Conservation (phyloP, 2,329 filamentous ascomycete species). For the Ceratocystis cacaofunesta region DNA sequence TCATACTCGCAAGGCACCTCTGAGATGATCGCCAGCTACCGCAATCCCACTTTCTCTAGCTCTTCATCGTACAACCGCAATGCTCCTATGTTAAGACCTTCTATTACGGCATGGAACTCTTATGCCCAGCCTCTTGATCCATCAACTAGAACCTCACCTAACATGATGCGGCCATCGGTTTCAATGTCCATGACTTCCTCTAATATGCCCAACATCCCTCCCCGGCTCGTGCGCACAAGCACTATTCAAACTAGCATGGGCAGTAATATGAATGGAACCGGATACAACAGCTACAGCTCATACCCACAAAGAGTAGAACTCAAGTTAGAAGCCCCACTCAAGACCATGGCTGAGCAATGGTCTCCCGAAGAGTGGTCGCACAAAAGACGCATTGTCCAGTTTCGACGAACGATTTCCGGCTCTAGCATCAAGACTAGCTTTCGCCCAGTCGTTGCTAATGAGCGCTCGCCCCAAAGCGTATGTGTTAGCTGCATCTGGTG, state of each 20-base stretch:
- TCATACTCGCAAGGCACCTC: conserved; percentile 29
- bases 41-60: conserved; percentile 37
- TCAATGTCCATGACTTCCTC: conserved; percentile 32
- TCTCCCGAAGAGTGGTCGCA: conserved; percentile 63
- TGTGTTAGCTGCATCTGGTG: conserved; percentile 97
- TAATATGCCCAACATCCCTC: conserved; percentile 35
- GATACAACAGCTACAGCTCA: conserved; percentile 62
- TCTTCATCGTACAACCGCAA: conserved; percentile 28
- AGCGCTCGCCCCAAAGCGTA: conserved; percentile 69
- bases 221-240: conserved; percentile 42
- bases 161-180: conserved; percentile 21
- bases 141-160: conserved; percentile 26
- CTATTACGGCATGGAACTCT: conserved; percentile 30
- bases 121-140: conserved; percentile 30
- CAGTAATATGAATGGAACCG: conserved; percentile 24
- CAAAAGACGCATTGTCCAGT: conserved; percentile 74
- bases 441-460: conserved; percentile 60
- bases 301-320: conserved; percentile 63
- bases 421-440: conserved; percentile 72
- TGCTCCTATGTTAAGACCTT: conserved; percentile 25
- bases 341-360: conserved; percentile 74
- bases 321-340: conserved; percentile 73
- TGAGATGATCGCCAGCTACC: conserved; percentile 43
- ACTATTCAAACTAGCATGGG: conserved; percentile 31
- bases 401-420: conserved; percentile 66